phyloP scores from a whole-genome alignment of 768 basidiomycete genomes.

The Lyophyllum decastes region DNA sequence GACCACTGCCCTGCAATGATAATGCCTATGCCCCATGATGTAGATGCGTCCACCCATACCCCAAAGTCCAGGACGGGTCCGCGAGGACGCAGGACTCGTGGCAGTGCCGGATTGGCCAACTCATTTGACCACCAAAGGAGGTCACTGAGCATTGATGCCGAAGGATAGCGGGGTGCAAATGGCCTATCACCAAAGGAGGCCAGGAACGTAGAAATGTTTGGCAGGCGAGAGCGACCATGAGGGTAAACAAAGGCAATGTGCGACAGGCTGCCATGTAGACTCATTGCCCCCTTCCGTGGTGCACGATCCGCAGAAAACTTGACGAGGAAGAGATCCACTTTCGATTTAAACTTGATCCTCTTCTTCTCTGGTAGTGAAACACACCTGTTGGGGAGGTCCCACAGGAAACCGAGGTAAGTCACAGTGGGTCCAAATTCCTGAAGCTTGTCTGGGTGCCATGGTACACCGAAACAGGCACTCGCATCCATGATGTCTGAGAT shows the following conservation, averaged over 20 bases:
- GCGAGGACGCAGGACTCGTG: neutral
- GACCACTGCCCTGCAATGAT: neutral
- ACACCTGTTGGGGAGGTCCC: constrained; percentile 21
- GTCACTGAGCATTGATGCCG: too few relatives aligned
- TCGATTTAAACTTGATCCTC: constrained; percentile 20
- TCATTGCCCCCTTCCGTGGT: constrained; percentile 13
- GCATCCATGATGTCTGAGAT: too few relatives aligned
- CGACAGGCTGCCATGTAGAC: constrained; percentile 30
- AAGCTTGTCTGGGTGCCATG: constrained; percentile 26
- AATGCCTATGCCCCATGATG: constrained; percentile 13
- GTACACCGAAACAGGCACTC: neutral
- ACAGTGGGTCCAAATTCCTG: constrained; percentile 20
- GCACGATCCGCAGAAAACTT: neutral
- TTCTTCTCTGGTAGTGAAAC: constrained; percentile 29
- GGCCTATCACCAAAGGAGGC: neutral
- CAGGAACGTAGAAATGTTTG: neutral
- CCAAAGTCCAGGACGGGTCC: neutral
- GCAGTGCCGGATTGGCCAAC: neutral
- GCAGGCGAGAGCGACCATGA: constrained; percentile 10
- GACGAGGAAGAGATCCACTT: constrained; percentile 15
- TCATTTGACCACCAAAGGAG: neutral
- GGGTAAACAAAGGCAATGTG: constrained; percentile 33
- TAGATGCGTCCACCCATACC: constrained; percentile 38
- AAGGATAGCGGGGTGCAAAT: neutral
- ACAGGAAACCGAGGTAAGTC: constrained; percentile 30